Conservation (phyloP, 176 grass and related monocot species). For the maize (Zea mays) region Zm-B73-REFERENCE-NAM-5.0 NC_050097.1:7367501-7368000, state of each 20-base stretch:
- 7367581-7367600: background rate
- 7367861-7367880: constrained; percentile 21
- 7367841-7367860: constrained; percentile 64
- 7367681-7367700: background rate
- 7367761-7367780: constrained; percentile 49
- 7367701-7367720: constrained; percentile 29
- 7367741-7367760: constrained; percentile 41
- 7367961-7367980: constrained; percentile 1
- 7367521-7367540: background rate
- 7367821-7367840: constrained; percentile 7
- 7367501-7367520: background rate
- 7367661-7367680: background rate
- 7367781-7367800: background rate
- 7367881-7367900: constrained; percentile 9
- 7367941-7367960: constrained; percentile 12
- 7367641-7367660: background rate
- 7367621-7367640: background rate
- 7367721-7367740: constrained; percentile 39
- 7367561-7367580: background rate
- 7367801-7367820: constrained; percentile 53
- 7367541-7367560: background rate
- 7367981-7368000: constrained; percentile 1
- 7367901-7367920: background rate
- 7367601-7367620: background rate
- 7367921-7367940: constrained; percentile 10